Conservation (phyloP, 805 yeast species). For the Metschnikowia noctiluminum region DNA sequence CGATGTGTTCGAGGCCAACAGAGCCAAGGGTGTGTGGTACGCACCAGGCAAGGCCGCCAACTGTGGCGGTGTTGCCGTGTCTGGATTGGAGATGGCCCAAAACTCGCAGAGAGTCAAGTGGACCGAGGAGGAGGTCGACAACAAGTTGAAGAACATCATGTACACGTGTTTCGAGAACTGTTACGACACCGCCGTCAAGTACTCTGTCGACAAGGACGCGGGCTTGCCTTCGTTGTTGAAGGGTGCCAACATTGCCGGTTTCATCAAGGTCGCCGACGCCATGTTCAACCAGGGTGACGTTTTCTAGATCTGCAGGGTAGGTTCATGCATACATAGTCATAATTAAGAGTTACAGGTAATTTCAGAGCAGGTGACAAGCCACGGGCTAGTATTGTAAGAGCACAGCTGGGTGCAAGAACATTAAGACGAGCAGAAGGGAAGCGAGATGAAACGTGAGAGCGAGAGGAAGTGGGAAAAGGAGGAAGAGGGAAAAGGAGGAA, state of each 20-base stretch:
- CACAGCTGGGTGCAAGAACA: too few relatives aligned
- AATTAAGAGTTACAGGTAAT: too few relatives aligned
- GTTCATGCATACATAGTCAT: background rate
- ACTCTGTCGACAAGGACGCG: conserved; percentile 67
- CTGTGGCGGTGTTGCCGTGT: conserved; percentile 99
- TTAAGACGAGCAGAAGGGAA: too few relatives aligned
- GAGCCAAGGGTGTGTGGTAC: conserved; percentile 79
- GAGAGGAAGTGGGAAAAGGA: too few relatives aligned
- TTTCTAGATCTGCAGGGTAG: conserved; percentile 24
- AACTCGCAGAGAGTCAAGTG: conserved; percentile 92
- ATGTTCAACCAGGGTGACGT: conserved; percentile 97
- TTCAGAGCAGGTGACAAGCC: too few relatives aligned
- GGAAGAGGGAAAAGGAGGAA: too few relatives aligned
- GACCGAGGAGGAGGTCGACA: conserved; percentile 91
- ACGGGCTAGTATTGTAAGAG: too few relatives aligned
- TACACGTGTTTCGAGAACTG: conserved; percentile 89
- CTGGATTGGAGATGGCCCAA: conserved; percentile 99
- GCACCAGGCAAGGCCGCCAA: conserved; percentile 99
- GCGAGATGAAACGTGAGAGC: too few relatives aligned
- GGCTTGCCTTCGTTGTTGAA: conserved; percentile 87
- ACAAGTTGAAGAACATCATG: conserved; percentile 89
- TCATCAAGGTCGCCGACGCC: conserved; percentile 97
- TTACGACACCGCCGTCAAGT: conserved; percentile 79
- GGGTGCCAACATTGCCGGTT: conserved; percentile 99
- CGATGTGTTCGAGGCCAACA: conserved; percentile 84